Evolutionary conservation across 2,329 filamentous ascomycete genomes (phyloP), one percentile per base, ranked within the genome.

Genomic region (Trichoderma polysporum): DNA sequence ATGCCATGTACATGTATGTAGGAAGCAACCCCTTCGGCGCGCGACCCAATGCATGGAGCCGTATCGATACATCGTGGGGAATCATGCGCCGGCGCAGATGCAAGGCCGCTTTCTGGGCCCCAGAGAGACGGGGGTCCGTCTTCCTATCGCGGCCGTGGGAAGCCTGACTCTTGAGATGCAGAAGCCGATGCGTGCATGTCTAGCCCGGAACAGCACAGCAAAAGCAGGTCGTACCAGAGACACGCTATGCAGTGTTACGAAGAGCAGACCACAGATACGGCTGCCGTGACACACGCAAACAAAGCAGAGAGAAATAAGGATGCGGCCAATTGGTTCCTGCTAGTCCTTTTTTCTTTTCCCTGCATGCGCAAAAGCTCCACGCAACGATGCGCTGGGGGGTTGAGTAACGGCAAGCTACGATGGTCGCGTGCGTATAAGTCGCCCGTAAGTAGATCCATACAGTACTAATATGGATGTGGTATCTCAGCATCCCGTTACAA

Each of bases 51-150:
- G 52, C 52, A 54, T 35, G 52, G 19, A 22, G 29, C 54, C 35
- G 25, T 58, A 41, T 58, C 54, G 54, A 58, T 31, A 45, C 56
- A 58, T 58, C 56, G 56, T 58, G 56, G 56, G 56, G 56, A 58
- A 58, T 58, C 56, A 58, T 58, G 37, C 39, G 22, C 56, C 56
- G 56, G 19, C 41, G 41, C 41, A 50, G 45, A 49, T 50, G 47
- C 47, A 50, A 25, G 47, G 54, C 37, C 39, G 25, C 35, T 7
- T 45, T 29, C 17, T 29, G 15, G 54, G 22, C 54, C 50, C 50
- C 50, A 35, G 50, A 54, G 17, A 33, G 50, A 54, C 50, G 29
- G 29, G 52, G 52, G 29, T 37, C 41, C 29, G n/a, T 35, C 52
- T 35, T 54, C 52, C 29, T 54, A 33, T 54, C 31, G 41, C 19